Base-by-base conservation (phyloP, 805 yeast genomes). In the Yamadazyma takamatsuzukensis region DNA sequence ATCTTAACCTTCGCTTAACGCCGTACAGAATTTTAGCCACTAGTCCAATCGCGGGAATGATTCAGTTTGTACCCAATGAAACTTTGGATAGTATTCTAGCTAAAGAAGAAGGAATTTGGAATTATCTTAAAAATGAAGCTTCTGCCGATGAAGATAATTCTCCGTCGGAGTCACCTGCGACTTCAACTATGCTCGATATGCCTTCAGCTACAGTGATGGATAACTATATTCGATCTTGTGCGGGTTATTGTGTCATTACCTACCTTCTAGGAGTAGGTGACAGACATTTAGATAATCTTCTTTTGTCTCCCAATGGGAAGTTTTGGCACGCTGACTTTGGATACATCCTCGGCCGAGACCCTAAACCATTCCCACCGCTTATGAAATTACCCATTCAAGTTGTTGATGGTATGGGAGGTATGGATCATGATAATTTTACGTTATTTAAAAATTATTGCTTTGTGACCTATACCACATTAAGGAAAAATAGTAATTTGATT, bases 261-360 rank as follows among this genome's bases (percentile, higher is more conserved):
- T 93, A 93, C 48, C 64, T 93, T 6, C 61, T 93, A 10, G 99
- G 98, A 5, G 97, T 93, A 6, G 99, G 99, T 11, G 99, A 93
- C 59, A 74, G 99, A 36, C 99, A 93, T 64, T 66, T 93, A 42
- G 99, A 93, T 51, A 93, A 93, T 50, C 61, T 93, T 42, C 67
- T 93, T 27, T 71, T 86, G 23, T 83, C 80, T 32, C 87, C 79
- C 41, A 64, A 41, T 83, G 90, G 72, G 81, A 85, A 79, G 47
- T 93, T 93, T 54, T 90, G 95, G 76, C 99, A 93, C 59, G 97
- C 96, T 1, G 99, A 93, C 59, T 93, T 86, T 57, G 99, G 99
- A 1, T 93, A 93, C 51, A 90, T 93, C 30, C 64, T 93, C 34
- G 99, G 99, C 0, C 80, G 89, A 33, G 99, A 93, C 56, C 99